Base-by-base conservation (phyloP, 2,329 filamentous ascomycete genomes). In the Harringtonia lauricola region DNA sequence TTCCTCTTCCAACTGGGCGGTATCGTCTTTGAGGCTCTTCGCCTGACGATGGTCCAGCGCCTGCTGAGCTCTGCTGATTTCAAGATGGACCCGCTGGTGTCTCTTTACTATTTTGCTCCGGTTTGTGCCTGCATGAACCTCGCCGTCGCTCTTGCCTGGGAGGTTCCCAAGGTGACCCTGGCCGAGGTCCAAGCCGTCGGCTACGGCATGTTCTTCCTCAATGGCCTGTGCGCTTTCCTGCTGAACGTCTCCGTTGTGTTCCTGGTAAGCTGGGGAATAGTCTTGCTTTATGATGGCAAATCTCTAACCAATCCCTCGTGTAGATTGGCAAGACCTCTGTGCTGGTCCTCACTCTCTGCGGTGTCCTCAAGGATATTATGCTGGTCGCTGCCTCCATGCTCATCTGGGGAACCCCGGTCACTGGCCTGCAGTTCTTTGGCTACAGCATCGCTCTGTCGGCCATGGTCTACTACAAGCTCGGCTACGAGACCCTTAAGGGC, bases 11-110 rank as follows among this genome's bases (percentile, higher is more conserved):
- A 92, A 67, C 70, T 83, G 48, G 79, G 72, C 45, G 86, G 86
- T 57, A 82, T 92, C 57, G 61, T 83, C 56, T 92, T 90, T 58
- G 86, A 92, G 66, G 85, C 86, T 44, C 75, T 86, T 52, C 82
- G 86, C 56, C 73, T 92, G 47, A 86, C 84, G 67, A 81, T 92
- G 80, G 84, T 92, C 42, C 81, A 90, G 70, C 80, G 81, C 47
- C 73, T 92, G 37, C 76, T 92, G 54, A 88, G 81, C 69, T 85
- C 81, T 35, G 73, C 81, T 41, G 85, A 90, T 65, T 90, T 83
- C 76, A 90, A 90, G 76, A 92, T 92, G 86, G 86, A 92, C 61
- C 86, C 86, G 17, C 70, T 92, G 19, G 86, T 92, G 44, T 92
- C 86, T 26, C 76, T 92, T 13, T 92, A 92, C 75, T 92, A 92